A percentile compares a stretch with the other conserved stretches of the same genome.
phyloP scores from a whole-genome alignment of 2,329 filamentous ascomycete species.

The Phaeoacremonium minimum region DNA sequence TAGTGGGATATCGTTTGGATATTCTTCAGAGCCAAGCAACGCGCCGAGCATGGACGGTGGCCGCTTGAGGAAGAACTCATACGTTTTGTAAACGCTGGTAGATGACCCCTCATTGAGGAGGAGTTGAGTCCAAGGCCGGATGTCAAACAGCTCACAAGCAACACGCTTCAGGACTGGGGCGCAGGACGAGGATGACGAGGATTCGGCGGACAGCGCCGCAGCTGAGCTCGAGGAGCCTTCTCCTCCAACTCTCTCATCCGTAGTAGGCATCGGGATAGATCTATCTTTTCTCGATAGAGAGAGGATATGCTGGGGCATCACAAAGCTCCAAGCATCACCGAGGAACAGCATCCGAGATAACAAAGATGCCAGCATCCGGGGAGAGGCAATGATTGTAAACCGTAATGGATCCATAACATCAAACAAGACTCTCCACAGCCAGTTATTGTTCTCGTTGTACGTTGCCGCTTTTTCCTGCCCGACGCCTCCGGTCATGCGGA shows the following conservation, averaged over 20 bases:
- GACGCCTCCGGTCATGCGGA: constrained; percentile 3
- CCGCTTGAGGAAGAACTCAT: constrained; percentile 65
- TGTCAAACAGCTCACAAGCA: constrained; percentile 43
- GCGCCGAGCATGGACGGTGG: constrained; percentile 58
- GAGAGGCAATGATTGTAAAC: constrained; percentile 57
- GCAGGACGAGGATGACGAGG: constrained; percentile 2
- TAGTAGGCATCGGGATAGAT: background rate
- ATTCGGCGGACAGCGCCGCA: background rate
- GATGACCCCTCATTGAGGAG: constrained; percentile 73
- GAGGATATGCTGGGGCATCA: constrained; percentile 58
- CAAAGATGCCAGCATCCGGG: constrained; percentile 57
- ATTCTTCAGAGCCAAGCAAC: constrained; percentile 37
- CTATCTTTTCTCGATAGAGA: constrained; percentile 30
- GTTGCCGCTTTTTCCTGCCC: constrained; percentile 14
- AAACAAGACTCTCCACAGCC: constrained; percentile 55
- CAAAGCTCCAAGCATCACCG: constrained; percentile 59
- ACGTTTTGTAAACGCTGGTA: constrained; percentile 64
- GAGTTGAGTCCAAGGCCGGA: constrained; percentile 61
- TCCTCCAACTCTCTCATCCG: too few relatives aligned
- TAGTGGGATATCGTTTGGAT: constrained; percentile 26
- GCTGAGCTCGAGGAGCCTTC: background rate
- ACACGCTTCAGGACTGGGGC: constrained; percentile 9
- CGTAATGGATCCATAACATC: constrained; percentile 44
- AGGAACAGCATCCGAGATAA: constrained; percentile 53
- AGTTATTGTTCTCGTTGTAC: constrained; percentile 27